These are phyloP conservation scores for Penicillium riverlandense DNA, from an alignment of 495 filamentous ascomycete species.

Conservation along the genomic window DNA sequence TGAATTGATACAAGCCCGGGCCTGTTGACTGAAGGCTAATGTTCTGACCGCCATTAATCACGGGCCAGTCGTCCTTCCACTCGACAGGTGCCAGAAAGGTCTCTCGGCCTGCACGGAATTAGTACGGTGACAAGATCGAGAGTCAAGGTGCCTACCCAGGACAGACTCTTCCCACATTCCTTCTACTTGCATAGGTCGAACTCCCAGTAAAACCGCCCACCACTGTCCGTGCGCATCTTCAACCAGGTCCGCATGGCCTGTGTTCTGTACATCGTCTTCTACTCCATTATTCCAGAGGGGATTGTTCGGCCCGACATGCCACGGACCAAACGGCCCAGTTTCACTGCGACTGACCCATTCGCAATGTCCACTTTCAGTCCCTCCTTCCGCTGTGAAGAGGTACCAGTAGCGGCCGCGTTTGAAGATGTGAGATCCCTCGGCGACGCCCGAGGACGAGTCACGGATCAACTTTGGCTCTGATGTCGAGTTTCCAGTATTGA, in stretches of 20 bases:
- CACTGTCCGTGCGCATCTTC: conserved; percentile 34
- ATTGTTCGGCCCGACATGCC: conserved; percentile 33
- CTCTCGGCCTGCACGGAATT: conserved; percentile 29
- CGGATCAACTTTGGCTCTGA: conserved; percentile 40
- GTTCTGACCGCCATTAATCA: conserved; percentile 35
- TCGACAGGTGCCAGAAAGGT: conserved; percentile 37
- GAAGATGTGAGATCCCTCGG: conserved; percentile 62
- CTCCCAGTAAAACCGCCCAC: conserved; percentile 40
- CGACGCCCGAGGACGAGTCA: conserved; percentile 45
- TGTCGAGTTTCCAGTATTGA: conserved; percentile 26
- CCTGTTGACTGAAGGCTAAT: conserved; percentile 28
- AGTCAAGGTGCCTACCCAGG: conserved; percentile 16
- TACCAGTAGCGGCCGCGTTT: conserved; percentile 60
- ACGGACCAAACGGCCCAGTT: conserved; percentile 46
- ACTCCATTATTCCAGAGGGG: conserved; percentile 32
- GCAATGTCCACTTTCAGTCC: conserved; percentile 51
- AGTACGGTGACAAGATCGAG: background rate
- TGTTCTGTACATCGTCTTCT: conserved; percentile 32
- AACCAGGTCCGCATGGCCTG: conserved; percentile 38
- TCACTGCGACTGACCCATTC: conserved; percentile 34
- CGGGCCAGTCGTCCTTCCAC: conserved; percentile 43
- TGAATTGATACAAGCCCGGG: conserved; percentile 19
- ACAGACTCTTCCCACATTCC: conserved; percentile 30
- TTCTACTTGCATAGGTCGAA: conserved; percentile 24
- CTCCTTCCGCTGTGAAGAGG: conserved; percentile 61